Conservation (phyloP, 2,329 filamentous ascomycete species). For the Chrysoporthe puriensis region DNA sequence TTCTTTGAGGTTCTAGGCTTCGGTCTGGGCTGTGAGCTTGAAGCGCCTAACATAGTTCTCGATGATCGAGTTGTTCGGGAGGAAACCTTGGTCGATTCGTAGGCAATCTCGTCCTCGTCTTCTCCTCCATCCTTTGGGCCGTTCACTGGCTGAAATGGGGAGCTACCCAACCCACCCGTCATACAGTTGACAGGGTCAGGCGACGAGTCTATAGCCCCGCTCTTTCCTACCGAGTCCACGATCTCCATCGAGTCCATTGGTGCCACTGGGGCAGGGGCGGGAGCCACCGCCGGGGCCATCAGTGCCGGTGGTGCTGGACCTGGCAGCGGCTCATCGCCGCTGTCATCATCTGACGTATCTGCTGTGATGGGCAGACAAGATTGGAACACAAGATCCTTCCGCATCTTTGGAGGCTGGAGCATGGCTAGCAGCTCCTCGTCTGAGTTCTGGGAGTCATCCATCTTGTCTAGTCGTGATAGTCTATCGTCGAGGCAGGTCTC, state of each 20-base stretch:
- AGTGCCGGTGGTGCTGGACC: conserved; percentile 18
- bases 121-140: conserved; percentile 12
- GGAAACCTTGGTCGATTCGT: conserved; percentile 25
- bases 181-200: neutral
- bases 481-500: conserved; percentile 13
- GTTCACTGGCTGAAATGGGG: neutral
- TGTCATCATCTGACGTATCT: conserved; percentile 23
- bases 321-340: conserved; percentile 6
- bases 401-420: conserved; percentile 23
- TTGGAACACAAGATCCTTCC: conserved; percentile 22
- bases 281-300: conserved; percentile 9
- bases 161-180: neutral
- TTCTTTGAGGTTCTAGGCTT: neutral
- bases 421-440: conserved; percentile 27
- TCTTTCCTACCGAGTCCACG: neutral
- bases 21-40: neutral
- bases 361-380: neutral
- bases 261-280: neutral
- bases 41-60: neutral
- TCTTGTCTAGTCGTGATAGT: conserved; percentile 9
- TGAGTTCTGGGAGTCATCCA: conserved; percentile 16
- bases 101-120: conserved; percentile 25
- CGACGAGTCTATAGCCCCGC: neutral
- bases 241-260: conserved; percentile 2
- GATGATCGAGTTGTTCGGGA: conserved; percentile 14